Evolutionary conservation across 2,329 filamentous ascomycete species (phyloP), one percentile per base, ranked within the genome.

Genomic region (Thielaviopsis populi): DNA sequence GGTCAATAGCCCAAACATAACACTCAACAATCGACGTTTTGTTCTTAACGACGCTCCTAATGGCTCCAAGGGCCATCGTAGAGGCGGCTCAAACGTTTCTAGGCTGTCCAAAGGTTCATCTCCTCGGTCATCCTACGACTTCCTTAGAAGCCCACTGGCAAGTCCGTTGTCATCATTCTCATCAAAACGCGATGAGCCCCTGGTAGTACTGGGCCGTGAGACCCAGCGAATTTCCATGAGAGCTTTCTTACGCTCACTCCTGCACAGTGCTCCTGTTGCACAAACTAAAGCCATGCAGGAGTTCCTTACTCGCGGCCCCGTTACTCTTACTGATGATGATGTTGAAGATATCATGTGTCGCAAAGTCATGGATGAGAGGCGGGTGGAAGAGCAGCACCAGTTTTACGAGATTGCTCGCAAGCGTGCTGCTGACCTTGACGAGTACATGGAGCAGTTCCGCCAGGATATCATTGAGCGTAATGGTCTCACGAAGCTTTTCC

Each of bases 401-500:
- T 99, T 99, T 72, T 99, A 96, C 73, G 92, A 99, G 72, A 91
- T 99, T 71, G 94, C 94, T 8, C 81, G 91, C 68, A 86, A 91
- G 73, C 84, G 94, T 68, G 94, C 94, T 1, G 87, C 89, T 4
- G 94, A 97, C 71, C 79, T 99, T 61, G 94, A 99, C 74, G 89
- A 95, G 27, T 96, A 97, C 72, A 99, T 99, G 94, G 94, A 99
- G 75, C 75, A 95, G 85, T 86, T 86, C 72, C 83, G 83, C 7
- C 82, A 82, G 67, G 83, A 86, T 69, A 85, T 84, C 64, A 78
- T 85, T n/a, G 82, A 84, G 69, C 76, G 76, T 66, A 90, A 96
- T 73, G 94, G 94, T 8, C 80, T 99, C 48, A 95, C 92, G 0
- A 92, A 88, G 72, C 81, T 99, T 0, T 97, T 99, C 74, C 82